These are phyloP conservation scores for Pseudonitzschia multiseries DNA, from an alignment of 108 stramenopile genomes.

Conservation along the genomic window DNA sequence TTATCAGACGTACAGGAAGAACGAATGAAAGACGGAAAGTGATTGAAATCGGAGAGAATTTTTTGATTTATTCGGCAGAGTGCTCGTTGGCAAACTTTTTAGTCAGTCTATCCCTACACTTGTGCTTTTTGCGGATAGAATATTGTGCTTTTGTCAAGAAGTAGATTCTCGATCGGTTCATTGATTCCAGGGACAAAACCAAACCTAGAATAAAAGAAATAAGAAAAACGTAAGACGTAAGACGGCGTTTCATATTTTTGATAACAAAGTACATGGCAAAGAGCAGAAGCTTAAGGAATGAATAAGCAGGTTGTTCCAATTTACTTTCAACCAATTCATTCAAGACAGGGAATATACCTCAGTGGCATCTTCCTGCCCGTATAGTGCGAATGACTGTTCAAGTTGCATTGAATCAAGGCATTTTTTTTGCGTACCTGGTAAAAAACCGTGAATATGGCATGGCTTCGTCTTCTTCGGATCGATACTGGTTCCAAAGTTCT, in stretches of 20 bases:
- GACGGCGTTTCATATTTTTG: neutral
- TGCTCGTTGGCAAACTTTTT: no score
- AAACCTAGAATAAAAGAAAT: constrained; percentile 23
- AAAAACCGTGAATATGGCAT: constrained; percentile 80
- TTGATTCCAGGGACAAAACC: constrained; percentile 78
- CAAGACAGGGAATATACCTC: no score
- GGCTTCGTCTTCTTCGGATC: constrained; percentile 66
- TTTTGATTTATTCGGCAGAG: no score
- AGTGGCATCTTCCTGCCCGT: no score
- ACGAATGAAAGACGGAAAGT: no score
- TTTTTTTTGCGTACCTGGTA: constrained; percentile 19
- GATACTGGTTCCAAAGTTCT: constrained; percentile 74
- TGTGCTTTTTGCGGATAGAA: constrained; percentile 64
- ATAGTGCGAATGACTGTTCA: neutral
- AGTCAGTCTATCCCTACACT: constrained; percentile 33
- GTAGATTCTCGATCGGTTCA: constrained; percentile 55
- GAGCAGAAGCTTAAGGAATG: neutral
- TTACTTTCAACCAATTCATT: no score
- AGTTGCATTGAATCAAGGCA: neutral
- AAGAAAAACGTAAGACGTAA: neutral
- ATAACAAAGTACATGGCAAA: no score
- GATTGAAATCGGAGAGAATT: no score
- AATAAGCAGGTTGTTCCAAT: no score
- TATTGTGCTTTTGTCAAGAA: constrained; percentile 57
- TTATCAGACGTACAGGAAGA: no score